Base-by-base conservation (phyloP, 768 basidiomycete genomes). In the Pseudohyphozyma bogoriensis region DNA sequence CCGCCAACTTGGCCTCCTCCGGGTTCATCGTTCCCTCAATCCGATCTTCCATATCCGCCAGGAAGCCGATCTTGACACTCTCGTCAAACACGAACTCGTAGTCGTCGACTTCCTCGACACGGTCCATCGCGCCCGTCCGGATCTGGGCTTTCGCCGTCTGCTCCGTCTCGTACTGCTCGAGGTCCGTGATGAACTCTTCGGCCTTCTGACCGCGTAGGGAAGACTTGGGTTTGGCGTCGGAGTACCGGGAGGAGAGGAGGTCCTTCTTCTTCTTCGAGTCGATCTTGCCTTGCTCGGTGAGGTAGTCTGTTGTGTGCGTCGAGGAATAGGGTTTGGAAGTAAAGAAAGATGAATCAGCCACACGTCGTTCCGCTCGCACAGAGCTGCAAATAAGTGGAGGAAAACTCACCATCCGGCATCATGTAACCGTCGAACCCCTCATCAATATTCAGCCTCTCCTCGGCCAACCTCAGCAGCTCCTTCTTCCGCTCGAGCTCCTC, bases 11-110 rank as follows among this genome's bases (percentile, higher is more conserved):
- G 70, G 82, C 86, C 63, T 96, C 91, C 60, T 89, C 87, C 15
- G 86, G 83, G 11, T 29, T 36, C 81, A 95, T 80, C 49, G 73
- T 80, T 16, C 81, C 78, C 62, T 81, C 85, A 51, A 72, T 72
- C 28, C 74, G 70, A 55, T 81, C 81, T 69, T 88, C 73, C 11
- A 84, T 80, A 31, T 74, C 74, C 63, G 90, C 83, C 71, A 93
- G 85, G 75, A 93, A 99, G 72, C 88, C 80, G 73, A 99, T 97
- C 26, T 89, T 90, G 75, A 95, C 93, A 69, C 83, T 87, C 74
- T 97, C 95, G 73, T 99, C 95, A 70, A 99, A 96, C 49, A 99
- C 93, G 72, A 91, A 99, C 59, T 97, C 93, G 70, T 93, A 97
- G 45, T 85, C 83, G 36, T 91, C 89, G 26, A 71, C 66, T 24